Conservation (phyloP, 2,329 filamentous ascomycete genomes). For the Diplodia corticola region DNA sequence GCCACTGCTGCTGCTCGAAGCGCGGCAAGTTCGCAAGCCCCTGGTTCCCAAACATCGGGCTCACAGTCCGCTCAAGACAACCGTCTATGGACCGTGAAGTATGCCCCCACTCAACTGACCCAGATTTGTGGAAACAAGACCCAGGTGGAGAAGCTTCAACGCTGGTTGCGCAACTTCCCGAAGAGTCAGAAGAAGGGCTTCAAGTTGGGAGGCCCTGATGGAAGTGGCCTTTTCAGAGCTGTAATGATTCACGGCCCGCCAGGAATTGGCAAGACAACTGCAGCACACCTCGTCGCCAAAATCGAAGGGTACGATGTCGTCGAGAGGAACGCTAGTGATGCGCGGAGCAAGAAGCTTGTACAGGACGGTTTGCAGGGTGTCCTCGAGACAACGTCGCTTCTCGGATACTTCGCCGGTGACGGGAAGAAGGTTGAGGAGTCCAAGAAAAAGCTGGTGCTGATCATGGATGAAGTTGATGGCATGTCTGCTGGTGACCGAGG, state of each 20-base stretch:
- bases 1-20: constrained; percentile 44
- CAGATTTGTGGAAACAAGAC: constrained; percentile 96
- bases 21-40: constrained; percentile 38
- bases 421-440: constrained; percentile 74
- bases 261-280: constrained; percentile 96
- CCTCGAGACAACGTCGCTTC: constrained; percentile 87
- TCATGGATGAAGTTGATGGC: constrained; percentile 99
- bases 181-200: constrained; percentile 79
- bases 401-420: constrained; percentile 85
- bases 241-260: constrained; percentile 94
- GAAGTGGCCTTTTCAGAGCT: constrained; percentile 78
- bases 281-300: constrained; percentile 90
- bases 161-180: constrained; percentile 81
- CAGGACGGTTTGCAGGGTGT: constrained; percentile 86
- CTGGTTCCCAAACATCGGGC: constrained; percentile 34
- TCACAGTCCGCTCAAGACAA: constrained; percentile 34
- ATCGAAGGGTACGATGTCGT: constrained; percentile 91
- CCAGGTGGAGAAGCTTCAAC: constrained; percentile 84
- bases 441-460: constrained; percentile 92
- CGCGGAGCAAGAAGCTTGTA: constrained; percentile 92
- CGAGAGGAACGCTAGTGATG: constrained; percentile 94
- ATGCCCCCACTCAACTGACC: constrained; percentile 78
- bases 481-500: constrained; percentile 98
- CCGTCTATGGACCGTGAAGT: constrained; percentile 86
- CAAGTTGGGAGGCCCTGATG: constrained; percentile 79